Evolutionary conservation across 2,329 filamentous ascomycete species (phyloP), one percentile per base, ranked within the genome.

Genomic region (Fusarium brachygibbosum): DNA sequence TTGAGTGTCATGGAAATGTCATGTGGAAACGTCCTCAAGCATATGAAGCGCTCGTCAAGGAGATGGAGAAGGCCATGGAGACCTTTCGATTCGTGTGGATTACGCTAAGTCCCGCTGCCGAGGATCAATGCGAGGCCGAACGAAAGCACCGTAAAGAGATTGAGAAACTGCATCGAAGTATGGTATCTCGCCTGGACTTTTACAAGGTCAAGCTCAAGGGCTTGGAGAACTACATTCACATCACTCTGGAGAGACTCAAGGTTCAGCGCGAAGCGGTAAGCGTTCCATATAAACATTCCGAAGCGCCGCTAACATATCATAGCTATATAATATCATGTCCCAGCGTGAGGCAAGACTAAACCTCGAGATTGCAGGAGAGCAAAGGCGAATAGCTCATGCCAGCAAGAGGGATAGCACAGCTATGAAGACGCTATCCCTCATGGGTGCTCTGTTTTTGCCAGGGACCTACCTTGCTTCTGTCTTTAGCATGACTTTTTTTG

Each of bases 401-500:
- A 86, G 86, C 72, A 89, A 89, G 76, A 82, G 87, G 14, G 87
- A 89, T 76, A 87, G 86, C 76, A 88, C 86, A 6, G 86, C 87
- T 58, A 89, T 90, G 87, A 90, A 90, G 80, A 88, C 87, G 1
- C 81, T 90, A 38, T 89, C 88, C 0, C 82, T 90, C 1, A 84
- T 90, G 57, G 88, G 88, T 29, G 87, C 87, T 40, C 80, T 90
- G 40, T 90, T 90, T 71, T 79, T 90, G 8, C 88, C 88, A 0
- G 88, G 87, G 3, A 89, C 87, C 1, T 89, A 86, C 68, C 82
- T 90, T 19, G 84, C 88, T 11, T 90, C 88, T 1, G 81, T 90
- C 25, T 90, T 90, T 70, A 86, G 84, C 80, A 90, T 90, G 87
- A 87, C 87, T 0, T 90, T 90, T 75, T 90, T 90, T 79, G 84